Percentiles rank a stretch among this genome's conserved stretches.
phyloP scores from a whole-genome alignment of 495 filamentous ascomycete genomes.

The Amphirosellinia nigrospora region DNA sequence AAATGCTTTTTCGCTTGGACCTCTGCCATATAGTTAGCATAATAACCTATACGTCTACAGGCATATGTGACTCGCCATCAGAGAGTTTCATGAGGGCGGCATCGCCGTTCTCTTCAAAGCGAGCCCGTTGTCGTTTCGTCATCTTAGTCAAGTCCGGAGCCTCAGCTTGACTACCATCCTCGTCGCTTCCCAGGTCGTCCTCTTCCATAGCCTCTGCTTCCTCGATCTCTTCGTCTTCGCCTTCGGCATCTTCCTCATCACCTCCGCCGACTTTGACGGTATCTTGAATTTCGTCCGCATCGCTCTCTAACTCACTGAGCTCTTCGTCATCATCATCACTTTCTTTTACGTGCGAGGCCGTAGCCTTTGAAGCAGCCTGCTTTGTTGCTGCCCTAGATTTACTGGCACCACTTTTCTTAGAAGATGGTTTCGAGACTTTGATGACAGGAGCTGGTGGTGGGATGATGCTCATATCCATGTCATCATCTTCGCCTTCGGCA shows the following conservation, averaged over 20 bases:
- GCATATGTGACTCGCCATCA: conserved; percentile 56
- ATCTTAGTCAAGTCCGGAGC: conserved; percentile 83
- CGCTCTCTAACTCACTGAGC: conserved; percentile 55
- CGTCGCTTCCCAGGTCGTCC: conserved; percentile 70
- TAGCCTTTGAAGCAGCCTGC: conserved; percentile 32
- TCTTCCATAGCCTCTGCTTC: conserved; percentile 60
- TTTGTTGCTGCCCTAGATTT: conserved; percentile 37
- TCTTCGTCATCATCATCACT: conserved; percentile 57
- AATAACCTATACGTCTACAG: not conserved
- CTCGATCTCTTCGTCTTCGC: conserved; percentile 67
- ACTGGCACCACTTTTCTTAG: conserved; percentile 32
- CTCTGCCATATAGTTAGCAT: conserved; percentile 57
- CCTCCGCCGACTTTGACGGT: conserved; percentile 48
- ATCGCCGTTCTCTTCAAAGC: conserved; percentile 66
- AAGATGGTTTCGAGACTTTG: conserved; percentile 49
- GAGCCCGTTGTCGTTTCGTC: conserved; percentile 84
- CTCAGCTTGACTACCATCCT: conserved; percentile 64
- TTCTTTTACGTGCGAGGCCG: conserved; percentile 37
- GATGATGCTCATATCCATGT: conserved; percentile 49
- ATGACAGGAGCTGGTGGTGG: conserved; percentile 49
- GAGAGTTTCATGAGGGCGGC: conserved; percentile 74
- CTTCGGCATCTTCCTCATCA: conserved; percentile 60
- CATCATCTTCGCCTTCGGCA: conserved; percentile 56
- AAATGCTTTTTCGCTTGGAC: conserved; percentile 92
- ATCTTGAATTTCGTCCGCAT: conserved; percentile 57